Evolutionary conservation across 805 yeast genomes (phyloP).

Genomic region (Komagataella populi): DNA sequence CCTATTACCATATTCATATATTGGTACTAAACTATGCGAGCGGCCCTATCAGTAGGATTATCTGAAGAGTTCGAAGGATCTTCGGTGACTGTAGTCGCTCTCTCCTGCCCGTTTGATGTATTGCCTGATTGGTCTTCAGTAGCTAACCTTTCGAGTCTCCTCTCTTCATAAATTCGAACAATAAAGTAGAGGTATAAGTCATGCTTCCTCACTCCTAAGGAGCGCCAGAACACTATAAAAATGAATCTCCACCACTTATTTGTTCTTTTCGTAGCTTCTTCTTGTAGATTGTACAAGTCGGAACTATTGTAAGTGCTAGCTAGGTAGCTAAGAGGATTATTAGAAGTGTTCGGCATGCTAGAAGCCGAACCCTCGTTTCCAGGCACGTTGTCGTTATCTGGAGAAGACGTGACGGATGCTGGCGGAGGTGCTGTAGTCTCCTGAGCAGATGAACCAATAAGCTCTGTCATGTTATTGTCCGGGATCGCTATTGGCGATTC

Average conservation of each 20-base stretch:
- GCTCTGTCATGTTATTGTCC: background rate
- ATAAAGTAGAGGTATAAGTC: conserved; percentile 43
- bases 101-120: background rate
- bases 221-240: conserved; percentile 30
- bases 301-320: conserved; percentile 25
- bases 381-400: conserved; percentile 1
- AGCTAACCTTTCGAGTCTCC: conserved; percentile 10
- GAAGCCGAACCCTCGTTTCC: conserved; percentile 3
- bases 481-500: background rate
- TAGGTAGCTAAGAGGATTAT: conserved; percentile 11
- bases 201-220: conserved; percentile 37
- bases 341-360: background rate
- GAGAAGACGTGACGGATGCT: conserved; percentile 1
- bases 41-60: background rate
- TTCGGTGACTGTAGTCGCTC: background rate
- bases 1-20: background rate
- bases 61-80: background rate
- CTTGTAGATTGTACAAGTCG: conserved; percentile 30
- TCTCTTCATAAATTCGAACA: conserved; percentile 17
- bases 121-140: background rate
- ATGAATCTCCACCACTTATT: conserved; percentile 11
- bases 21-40: background rate
- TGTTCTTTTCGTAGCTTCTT: conserved; percentile 25
- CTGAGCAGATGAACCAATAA: background rate
- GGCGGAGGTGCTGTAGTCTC: background rate